Evolutionary conservation across 2,329 filamentous ascomycete species (phyloP).

Genomic region (Verticillium albo-atrum): DNA sequence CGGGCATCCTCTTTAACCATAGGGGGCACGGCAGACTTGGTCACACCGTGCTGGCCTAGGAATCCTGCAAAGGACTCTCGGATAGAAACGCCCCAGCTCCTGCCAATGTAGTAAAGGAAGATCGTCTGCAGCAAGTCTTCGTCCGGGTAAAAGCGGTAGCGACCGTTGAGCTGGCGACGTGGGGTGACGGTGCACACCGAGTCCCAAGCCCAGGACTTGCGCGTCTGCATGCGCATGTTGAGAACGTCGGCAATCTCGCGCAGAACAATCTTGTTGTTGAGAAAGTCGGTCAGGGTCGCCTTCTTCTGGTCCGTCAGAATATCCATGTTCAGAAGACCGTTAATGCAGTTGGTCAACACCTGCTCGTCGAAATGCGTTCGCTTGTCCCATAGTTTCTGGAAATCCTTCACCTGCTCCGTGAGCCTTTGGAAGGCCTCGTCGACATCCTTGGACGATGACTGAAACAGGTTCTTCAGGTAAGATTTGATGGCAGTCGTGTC

Average conservation of each 20-base stretch:
- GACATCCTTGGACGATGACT: conserved; percentile 24
- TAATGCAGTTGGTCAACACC: conserved; percentile 26
- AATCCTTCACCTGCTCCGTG: conserved; percentile 29
- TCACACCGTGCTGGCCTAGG: conserved; percentile 20
- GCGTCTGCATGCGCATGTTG: conserved; percentile 35
- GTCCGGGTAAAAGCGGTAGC: conserved; percentile 53
- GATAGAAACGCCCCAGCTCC: conserved; percentile 27
- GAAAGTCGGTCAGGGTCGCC: conserved; percentile 30
- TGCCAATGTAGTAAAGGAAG: conserved; percentile 34
- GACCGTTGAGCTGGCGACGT: conserved; percentile 37
- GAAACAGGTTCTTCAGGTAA: conserved; percentile 50
- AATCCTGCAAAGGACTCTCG: conserved; percentile 20
- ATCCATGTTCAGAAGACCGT: conserved; percentile 32
- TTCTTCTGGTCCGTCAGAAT: conserved; percentile 37
- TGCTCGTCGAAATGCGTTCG: conserved; percentile 24
- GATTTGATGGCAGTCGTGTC: conserved; percentile 38
- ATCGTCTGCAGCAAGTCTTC: conserved; percentile 42
- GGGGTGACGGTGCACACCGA: conserved; percentile 30
- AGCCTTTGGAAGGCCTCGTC: conserved; percentile 37
- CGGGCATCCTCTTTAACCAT: conserved; percentile 27
- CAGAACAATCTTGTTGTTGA: conserved; percentile 31
- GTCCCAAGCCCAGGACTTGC: conserved; percentile 34
- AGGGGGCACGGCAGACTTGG: conserved; percentile 19
- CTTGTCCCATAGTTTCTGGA: conserved; percentile 22
- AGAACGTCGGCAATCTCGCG: conserved; percentile 38